Evolutionary conservation across 2,329 filamentous ascomycete species (phyloP).

Genomic region (Fusarium sp.): DNA sequence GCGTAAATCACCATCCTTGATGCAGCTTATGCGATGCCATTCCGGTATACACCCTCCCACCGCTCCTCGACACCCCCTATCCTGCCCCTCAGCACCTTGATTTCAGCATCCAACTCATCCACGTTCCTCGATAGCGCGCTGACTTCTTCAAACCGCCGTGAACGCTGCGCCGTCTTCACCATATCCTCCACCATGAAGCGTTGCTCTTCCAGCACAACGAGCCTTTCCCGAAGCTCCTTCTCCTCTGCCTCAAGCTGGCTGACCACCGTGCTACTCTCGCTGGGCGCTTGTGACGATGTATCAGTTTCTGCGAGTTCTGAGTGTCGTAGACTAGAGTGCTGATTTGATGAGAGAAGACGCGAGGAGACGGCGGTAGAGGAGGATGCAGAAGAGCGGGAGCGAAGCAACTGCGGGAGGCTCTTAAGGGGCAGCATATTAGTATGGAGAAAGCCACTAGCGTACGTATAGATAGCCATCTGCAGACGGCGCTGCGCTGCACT

Average conservation of each 20-base stretch:
- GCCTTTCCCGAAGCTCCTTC: conserved; percentile 82
- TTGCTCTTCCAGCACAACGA: conserved; percentile 92
- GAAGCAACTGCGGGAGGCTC: conserved; percentile 77
- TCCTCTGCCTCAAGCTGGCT: conserved; percentile 84
- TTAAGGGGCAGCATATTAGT: conserved; percentile 93
- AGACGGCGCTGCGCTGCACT: conserved; percentile 81
- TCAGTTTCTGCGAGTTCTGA: conserved; percentile 64
- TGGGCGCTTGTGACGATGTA: conserved; percentile 60
- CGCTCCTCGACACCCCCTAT: conserved; percentile 76
- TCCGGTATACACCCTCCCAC: conserved; percentile 68
- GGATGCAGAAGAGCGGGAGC: conserved; percentile 58
- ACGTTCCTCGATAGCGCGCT: conserved; percentile 83
- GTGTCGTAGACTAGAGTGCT: conserved; percentile 61
- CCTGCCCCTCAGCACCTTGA: conserved; percentile 76
- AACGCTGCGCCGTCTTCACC: conserved; percentile 82
- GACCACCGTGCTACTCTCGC: conserved; percentile 68
- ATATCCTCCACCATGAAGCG: conserved; percentile 90
- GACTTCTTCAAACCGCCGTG: conserved; percentile 89
- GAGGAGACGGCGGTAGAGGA: conserved; percentile 48
- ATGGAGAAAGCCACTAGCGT: conserved; percentile 87
- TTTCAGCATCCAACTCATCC: conserved; percentile 86
- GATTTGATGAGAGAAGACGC: conserved; percentile 53
- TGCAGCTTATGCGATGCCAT: conserved; percentile 43
- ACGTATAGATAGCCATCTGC: conserved; percentile 86
- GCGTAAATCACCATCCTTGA: neutral